Conservation (phyloP, 2,329 filamentous ascomycete genomes). For the Podosphaera xanthii region DNA sequence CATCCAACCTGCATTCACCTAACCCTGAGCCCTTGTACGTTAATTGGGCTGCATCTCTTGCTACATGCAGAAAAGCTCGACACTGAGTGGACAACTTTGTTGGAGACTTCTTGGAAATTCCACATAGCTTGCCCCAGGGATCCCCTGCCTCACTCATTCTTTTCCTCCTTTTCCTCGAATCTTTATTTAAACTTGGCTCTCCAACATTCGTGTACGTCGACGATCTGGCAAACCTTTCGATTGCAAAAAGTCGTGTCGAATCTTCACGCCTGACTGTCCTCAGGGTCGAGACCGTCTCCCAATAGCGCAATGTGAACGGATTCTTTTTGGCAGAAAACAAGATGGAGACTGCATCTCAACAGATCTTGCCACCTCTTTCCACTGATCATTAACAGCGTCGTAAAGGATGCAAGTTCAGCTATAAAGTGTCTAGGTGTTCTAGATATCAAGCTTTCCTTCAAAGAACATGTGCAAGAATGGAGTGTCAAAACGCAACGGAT, state of each 20-base stretch:
- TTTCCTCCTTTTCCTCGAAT: neutral
- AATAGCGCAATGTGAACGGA: too few species aligned
- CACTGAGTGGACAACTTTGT: neutral
- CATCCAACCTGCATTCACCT: neutral
- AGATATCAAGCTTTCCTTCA: neutral
- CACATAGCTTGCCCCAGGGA: neutral
- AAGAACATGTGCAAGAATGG: too few species aligned
- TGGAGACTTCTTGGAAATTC: neutral
- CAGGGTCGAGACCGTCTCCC: too few species aligned
- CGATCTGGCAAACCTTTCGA: neutral
- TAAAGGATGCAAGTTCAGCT: neutral
- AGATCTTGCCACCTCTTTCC: neutral
- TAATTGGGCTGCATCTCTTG: neutral
- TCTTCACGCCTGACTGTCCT: too few species aligned
- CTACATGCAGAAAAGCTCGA: neutral
- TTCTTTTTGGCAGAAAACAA: too few species aligned
- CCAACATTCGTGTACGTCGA: neutral
- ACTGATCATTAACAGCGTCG: neutral
- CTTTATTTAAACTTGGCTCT: neutral
- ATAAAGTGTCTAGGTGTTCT: neutral
- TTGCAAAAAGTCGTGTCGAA: neutral
- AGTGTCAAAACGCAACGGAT: too few species aligned
- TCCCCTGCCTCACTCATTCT: neutral
- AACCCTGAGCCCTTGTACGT: neutral
- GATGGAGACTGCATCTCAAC: neutral